phyloP scores from a whole-genome alignment of 192 early-diverging fungal species.

The Backusella westeae region DNA sequence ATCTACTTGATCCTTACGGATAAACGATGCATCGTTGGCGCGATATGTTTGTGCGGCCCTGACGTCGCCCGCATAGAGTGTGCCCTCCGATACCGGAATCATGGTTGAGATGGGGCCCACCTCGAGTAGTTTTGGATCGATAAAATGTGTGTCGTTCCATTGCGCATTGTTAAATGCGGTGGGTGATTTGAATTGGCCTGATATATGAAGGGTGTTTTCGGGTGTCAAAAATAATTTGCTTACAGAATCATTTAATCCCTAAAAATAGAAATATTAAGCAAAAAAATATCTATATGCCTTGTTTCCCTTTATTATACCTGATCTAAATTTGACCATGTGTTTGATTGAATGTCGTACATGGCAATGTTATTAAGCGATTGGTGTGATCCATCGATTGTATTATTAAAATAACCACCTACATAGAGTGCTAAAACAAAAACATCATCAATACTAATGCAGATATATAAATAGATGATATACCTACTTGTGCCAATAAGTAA shows the following conservation, averaged over 20 bases:
- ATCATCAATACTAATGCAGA: no score
- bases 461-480: background rate
- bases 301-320: background rate
- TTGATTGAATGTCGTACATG: background rate
- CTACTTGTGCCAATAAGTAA: background rate
- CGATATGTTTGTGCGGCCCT: slow-evolving; percentile 14
- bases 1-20: background rate
- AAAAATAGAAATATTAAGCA: background rate
- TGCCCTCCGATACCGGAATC: background rate
- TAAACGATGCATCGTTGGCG: background rate
- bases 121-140: background rate
- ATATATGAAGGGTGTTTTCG: background rate
- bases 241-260: slow-evolving; percentile 26
- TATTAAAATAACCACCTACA: slow-evolving; percentile 24
- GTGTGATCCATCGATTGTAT: background rate
- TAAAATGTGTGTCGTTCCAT: background rate
- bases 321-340: background rate
- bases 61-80: slow-evolving; percentile 17
- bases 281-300: background rate
- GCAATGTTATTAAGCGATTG: background rate
- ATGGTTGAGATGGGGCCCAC: background rate
- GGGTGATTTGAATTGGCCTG: background rate
- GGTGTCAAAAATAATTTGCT: background rate
- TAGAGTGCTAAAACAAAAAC: background rate
- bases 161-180: background rate